Percentiles rank a stretch among this genome's conserved stretches.
Evolutionary conservation across 2,329 filamentous ascomycete species (phyloP).

Genomic region (Diaporthe sp.): DNA sequence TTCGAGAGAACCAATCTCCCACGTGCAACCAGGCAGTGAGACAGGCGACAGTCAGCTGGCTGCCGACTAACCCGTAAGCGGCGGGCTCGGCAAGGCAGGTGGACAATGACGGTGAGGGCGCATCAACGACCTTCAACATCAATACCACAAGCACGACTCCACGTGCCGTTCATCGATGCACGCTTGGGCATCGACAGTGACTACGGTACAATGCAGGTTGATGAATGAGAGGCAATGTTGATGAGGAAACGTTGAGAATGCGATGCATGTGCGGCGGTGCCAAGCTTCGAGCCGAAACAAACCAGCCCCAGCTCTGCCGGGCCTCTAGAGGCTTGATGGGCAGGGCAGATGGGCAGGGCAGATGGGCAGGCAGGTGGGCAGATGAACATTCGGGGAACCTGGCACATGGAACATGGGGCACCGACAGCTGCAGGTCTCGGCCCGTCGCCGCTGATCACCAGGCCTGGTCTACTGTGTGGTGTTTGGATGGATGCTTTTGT

Average conservation of each 20-base stretch:
- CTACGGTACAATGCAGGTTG: background rate
- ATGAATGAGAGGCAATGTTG: background rate
- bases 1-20: background rate
- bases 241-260: slow-evolving; percentile 4
- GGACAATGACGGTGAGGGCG: background rate
- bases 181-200: background rate
- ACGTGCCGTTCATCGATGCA: background rate
- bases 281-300: slow-evolving; percentile 23
- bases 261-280: background rate
- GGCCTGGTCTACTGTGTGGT: slow-evolving; percentile 1
- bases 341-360: background rate
- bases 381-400: background rate
- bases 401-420: slow-evolving; percentile 16
- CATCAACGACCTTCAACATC: slow-evolving; percentile 10
- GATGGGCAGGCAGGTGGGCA: slow-evolving; percentile 3
- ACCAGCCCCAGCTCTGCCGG: slow-evolving; percentile 1
- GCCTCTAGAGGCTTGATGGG: background rate
- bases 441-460: slow-evolving; percentile 17
- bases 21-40: slow-evolving; percentile 27
- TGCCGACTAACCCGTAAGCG: slow-evolving; percentile 21
- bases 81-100: slow-evolving; percentile 17
- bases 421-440: slow-evolving; percentile 25
- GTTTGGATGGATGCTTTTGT: background rate
- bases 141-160: background rate
- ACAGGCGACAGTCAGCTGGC: slow-evolving; percentile 28